Percentiles rank a stretch among this genome's conserved stretches.
phyloP scores from a whole-genome alignment of 176 grass and related monocot species.

The Eragrostis curvula region DNA sequence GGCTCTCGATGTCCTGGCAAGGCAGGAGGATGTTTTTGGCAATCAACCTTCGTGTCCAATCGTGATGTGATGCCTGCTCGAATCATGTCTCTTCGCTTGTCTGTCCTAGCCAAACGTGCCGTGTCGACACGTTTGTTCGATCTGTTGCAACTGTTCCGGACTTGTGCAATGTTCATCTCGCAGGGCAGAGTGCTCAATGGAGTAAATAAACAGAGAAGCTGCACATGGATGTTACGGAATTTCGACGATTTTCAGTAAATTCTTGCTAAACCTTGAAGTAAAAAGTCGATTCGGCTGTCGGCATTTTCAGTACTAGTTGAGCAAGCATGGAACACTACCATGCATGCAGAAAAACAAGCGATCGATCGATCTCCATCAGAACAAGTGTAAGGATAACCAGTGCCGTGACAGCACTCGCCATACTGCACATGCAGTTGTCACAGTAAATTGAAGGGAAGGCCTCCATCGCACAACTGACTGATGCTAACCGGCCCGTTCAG shows the following conservation, averaged over 20 bases:
- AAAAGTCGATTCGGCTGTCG: no score
- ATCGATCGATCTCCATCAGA: neutral
- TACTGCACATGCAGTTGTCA: neutral
- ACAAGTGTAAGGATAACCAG: neutral
- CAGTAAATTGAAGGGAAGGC: neutral
- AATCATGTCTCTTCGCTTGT: neutral
- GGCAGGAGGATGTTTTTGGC: conserved; percentile 28
- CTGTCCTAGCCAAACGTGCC: neutral
- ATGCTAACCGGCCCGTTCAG: no score
- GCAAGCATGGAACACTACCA: no score
- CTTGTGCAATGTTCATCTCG: no score
- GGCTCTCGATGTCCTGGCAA: neutral
- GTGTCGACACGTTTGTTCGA: neutral
- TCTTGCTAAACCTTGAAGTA: no score
- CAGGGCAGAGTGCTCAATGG: no score
- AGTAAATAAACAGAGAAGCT: no score
- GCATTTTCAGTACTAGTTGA: neutral
- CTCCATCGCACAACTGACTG: no score
- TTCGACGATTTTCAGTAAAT: no score
- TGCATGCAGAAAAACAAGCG: no score
- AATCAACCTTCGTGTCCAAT: no score
- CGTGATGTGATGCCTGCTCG: conserved; percentile 17
- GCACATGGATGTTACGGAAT: no score
- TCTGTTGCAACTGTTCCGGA: neutral
- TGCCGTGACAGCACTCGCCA: neutral